Base-by-base conservation (phyloP, 306 rosid genomes). In the Quercus suber region DNA sequence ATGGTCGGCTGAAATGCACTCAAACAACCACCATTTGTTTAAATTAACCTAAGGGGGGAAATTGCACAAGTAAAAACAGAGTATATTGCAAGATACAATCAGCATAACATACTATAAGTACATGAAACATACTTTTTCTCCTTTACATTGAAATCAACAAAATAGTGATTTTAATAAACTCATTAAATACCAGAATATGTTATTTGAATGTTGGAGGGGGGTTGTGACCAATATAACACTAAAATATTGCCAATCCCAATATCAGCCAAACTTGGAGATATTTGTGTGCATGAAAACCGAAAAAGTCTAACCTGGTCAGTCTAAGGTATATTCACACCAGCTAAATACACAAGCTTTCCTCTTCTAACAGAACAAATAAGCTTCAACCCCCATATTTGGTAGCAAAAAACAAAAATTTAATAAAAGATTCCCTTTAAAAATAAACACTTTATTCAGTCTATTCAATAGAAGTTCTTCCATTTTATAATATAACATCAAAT, bases 1-100 rank as follows among this genome's bases (percentile, higher is more conserved):
- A 83, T 81, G 14, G 63, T 73, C 77, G 55, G 82, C 88, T 85
- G 55, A 45, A 37, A 33, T 49, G 76, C 41, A 72, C 33, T 73
- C 69, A 71, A 79, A 77, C 35, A 43, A 33, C 52, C 73, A 75
- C 45, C 45, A 37, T 37, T 37, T 37, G 11, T 37, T 37, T 37
- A 20, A 25, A 13, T 53, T 27, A 41, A 60, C 72, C 15, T 23
- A 76, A 17, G 77, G 35, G 55, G 18, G 55, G 30, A 15, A 69
- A 37, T 37, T 67, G 19, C 12, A 27, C 23, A 60, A 55, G 75
- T 43, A 28, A 25, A 74, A 43, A 37, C 27, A 53, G n/a, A 68
- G 53, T 23, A 78, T 20, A 70, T 49, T 41, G 73, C 13, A 19
- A 5, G 19, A 81, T 71, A 72, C 52, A 31, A 58, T 30, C 58